Evolutionary conservation across 768 basidiomycete species (phyloP).

Genomic region (Leucosporidium scottii): DNA sequence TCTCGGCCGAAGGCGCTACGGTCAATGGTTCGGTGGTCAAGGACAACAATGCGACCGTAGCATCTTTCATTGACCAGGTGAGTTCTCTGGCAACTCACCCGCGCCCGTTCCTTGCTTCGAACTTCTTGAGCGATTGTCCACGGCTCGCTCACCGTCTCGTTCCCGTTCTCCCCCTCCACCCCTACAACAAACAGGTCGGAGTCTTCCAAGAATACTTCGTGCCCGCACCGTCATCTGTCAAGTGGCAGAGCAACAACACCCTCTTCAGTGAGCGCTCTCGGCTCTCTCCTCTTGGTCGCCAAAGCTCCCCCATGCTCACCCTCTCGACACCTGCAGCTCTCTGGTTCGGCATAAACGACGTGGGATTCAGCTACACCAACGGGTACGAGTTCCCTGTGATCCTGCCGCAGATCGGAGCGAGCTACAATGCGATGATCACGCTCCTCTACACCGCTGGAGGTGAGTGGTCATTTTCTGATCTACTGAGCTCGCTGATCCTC

Average conservation of each 20-base stretch:
- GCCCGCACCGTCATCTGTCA: background rate
- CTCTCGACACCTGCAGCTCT: background rate
- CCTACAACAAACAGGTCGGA: background rate
- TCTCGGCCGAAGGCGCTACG: too few relatives aligned
- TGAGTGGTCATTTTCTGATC: background rate
- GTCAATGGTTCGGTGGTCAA: too few relatives aligned
- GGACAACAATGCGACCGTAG: background rate
- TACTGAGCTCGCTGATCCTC: background rate
- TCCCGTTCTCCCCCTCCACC: too few relatives aligned
- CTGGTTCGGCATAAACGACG: conserved; percentile 28
- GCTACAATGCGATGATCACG: background rate
- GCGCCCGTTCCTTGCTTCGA: too few relatives aligned
- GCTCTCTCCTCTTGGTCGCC: background rate
- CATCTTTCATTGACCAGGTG: background rate
- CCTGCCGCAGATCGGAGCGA: background rate
- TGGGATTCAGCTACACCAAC: conserved; percentile 5
- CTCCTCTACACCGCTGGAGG: conserved; percentile 5
- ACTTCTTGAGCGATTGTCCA: too few relatives aligned
- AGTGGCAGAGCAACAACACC: background rate
- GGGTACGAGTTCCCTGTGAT: background rate
- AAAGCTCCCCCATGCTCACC: background rate
- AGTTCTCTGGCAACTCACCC: too few relatives aligned
- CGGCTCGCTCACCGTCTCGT: too few relatives aligned
- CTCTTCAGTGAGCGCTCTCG: conserved; percentile 21
- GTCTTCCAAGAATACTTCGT: background rate